These are phyloP conservation scores for Pythium utonaiense DNA, from an alignment of 352 stramenopile genomes.

Conservation along the genomic window DNA sequence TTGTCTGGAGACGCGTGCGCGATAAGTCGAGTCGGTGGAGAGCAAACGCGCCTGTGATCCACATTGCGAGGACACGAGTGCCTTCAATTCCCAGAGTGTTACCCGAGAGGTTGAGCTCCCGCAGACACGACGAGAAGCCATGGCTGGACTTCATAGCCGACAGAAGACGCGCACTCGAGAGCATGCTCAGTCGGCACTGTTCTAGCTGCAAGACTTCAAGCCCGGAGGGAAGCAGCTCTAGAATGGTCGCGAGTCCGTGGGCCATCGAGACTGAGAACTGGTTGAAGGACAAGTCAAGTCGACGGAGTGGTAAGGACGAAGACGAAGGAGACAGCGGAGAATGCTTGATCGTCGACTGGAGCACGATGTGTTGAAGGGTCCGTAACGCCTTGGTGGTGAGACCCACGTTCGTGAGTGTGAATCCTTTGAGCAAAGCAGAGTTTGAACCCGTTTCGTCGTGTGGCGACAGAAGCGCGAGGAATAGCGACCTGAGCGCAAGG, in stretches of 20 bases:
- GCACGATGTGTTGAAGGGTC: slow-evolving; percentile 48
- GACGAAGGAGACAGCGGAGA: neutral
- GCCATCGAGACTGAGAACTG: slow-evolving; percentile 48
- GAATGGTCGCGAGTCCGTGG: slow-evolving; percentile 38
- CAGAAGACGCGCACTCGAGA: slow-evolving; percentile 35
- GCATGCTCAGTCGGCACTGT: slow-evolving; percentile 35
- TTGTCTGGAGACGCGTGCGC: slow-evolving; percentile 49
- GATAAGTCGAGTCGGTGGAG: slow-evolving; percentile 62
- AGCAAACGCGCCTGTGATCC: slow-evolving; percentile 52
- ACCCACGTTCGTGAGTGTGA: slow-evolving; percentile 47
- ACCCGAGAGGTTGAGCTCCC: slow-evolving; percentile 59
- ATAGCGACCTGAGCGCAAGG: slow-evolving; percentile 41
- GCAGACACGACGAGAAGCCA: slow-evolving; percentile 40
- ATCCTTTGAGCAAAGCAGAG: slow-evolving; percentile 31
- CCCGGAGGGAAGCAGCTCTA: slow-evolving; percentile 41
- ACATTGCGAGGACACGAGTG: slow-evolving; percentile 39
- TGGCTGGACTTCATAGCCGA: slow-evolving; percentile 43
- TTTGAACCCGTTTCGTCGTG: neutral
- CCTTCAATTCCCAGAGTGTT: slow-evolving; percentile 51
- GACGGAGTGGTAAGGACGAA: slow-evolving; percentile 27
- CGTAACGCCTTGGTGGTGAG: slow-evolving; percentile 36
- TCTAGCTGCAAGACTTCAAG: slow-evolving; percentile 62
- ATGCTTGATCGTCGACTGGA: slow-evolving; percentile 51
- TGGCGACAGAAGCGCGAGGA: slow-evolving; percentile 43
- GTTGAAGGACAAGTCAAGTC: slow-evolving; percentile 70